Conservation (phyloP, 2,329 filamentous ascomycete species). For the Colletotrichum viniferum region DNA sequence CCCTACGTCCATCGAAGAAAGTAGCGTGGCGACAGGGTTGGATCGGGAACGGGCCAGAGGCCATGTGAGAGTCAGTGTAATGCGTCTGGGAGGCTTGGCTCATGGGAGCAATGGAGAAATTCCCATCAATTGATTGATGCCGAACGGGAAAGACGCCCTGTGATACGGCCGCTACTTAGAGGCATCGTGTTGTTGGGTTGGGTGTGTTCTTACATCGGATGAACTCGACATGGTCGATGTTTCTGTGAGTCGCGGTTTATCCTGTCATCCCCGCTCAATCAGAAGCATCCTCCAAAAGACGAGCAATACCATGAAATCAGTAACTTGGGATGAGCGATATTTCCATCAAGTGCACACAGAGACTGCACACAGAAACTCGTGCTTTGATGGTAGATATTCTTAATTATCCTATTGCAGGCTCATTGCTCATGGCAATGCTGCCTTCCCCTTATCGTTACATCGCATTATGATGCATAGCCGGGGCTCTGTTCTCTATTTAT, state of each 20-base stretch:
- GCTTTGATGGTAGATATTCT: neutral
- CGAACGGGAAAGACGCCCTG: neutral
- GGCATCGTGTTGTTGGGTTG: neutral
- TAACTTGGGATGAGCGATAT: too few species aligned
- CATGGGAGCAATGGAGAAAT: neutral
- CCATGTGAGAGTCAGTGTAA: neutral
- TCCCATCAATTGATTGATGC: neutral
- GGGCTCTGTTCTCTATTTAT: slow-evolving; percentile 3
- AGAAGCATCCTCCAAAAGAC: too few species aligned
- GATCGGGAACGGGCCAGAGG: neutral
- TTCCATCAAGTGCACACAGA: too few species aligned
- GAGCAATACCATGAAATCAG: too few species aligned
- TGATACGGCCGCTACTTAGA: neutral
- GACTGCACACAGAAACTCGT: too few species aligned
- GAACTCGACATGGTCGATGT: neutral
- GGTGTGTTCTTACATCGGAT: neutral
- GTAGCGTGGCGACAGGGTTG: neutral
- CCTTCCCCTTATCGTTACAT: neutral
- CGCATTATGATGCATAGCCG: neutral
- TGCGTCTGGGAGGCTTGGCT: neutral
- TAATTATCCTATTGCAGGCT: neutral
- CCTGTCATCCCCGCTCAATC: too few species aligned
- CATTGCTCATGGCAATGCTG: neutral
- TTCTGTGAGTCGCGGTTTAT: too few species aligned
- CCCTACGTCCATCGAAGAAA: neutral